Evolutionary conservation across 257 asterid genomes (phyloP), one percentile per base, ranked within the genome.

Genomic region (Paulownia fortunei): DNA sequence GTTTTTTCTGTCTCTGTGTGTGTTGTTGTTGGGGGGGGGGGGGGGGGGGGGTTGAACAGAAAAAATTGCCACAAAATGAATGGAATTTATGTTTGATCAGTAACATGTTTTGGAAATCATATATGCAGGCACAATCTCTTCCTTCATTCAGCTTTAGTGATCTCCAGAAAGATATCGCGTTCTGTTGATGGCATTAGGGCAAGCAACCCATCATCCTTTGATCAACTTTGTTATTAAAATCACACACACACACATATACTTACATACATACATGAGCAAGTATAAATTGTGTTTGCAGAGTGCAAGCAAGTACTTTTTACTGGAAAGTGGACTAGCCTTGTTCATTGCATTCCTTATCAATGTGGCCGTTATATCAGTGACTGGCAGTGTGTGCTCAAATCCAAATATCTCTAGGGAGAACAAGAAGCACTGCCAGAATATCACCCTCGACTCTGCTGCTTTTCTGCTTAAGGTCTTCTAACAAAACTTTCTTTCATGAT

Each of bases 41-140:
- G n/a, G n/a, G n/a, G n/a, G n/a, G n/a, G n/a, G n/a, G n/a, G n/a
- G n/a, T n/a, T n/a, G n/a, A n/a, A n/a, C n/a, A n/a, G n/a, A n/a
- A n/a, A n/a, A n/a, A n/a, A n/a, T n/a, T n/a, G n/a, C n/a, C n/a
- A n/a, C n/a, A n/a, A n/a, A n/a, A n/a, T n/a, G n/a, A n/a, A n/a
- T n/a, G n/a, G n/a, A n/a, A n/a, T n/a, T n/a, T n/a, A n/a, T n/a
- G n/a, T n/a, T n/a, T n/a, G n/a, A n/a, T n/a, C n/a, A n/a, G n/a
- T n/a, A n/a, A n/a, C n/a, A n/a, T n/a, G n/a, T n/a, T n/a, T n/a
- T n/a, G n/a, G n/a, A n/a, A n/a, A n/a, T n/a, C 47, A 73, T 60
- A 10, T 42, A 42, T 62, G 82, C 82, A 79, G 82, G 82, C 82
- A 79, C 60, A 79, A 79, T 19, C 72, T 79, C 2, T 79, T 62